phyloP scores from a whole-genome alignment of 2,329 filamentous ascomycete genomes.

The Coniochaeta sp. region DNA sequence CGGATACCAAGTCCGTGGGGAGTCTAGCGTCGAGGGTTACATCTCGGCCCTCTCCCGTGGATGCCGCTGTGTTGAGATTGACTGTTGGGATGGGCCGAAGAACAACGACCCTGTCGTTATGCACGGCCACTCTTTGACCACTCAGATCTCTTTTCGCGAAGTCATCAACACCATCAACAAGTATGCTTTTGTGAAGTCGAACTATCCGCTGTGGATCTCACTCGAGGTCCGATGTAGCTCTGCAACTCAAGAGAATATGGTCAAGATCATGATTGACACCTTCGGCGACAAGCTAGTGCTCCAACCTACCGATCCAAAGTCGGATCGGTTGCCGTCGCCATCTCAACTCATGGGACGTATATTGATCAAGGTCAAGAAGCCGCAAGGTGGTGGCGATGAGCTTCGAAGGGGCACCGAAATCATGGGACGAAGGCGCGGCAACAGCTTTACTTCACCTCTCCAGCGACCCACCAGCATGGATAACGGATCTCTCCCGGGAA shows the following conservation, averaged over 20 bases:
- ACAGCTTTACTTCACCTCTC: conserved; percentile 74
- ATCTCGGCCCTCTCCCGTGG: conserved; percentile 81
- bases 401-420: conserved; percentile 34
- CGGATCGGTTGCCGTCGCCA: conserved; percentile 69
- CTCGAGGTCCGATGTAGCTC: conserved; percentile 90
- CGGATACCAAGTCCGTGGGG: conserved; percentile 80
- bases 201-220: conserved; percentile 86
- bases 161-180: conserved; percentile 90
- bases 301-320: conserved; percentile 62
- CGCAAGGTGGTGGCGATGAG: conserved; percentile 43
- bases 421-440: conserved; percentile 45
- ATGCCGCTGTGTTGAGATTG: conserved; percentile 92
- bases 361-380: conserved; percentile 90
- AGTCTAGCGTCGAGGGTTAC: conserved; percentile 92
- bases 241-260: conserved; percentile 80
- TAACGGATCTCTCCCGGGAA: conserved; percentile 45
- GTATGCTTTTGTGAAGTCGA: conserved; percentile 84
- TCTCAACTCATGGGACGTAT: conserved; percentile 78
- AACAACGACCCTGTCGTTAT: conserved; percentile 84
- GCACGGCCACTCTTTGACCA: conserved; percentile 85
- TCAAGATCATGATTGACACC: conserved; percentile 75
- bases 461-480: conserved; percentile 56
- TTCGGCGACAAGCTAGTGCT: conserved; percentile 76
- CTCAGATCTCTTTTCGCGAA: conserved; percentile 80
- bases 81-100: conserved; percentile 84